Percentiles rank a stretch among this genome's conserved stretches.
These are phyloP conservation scores for Helichrysum umbraculigerum DNA, from an alignment of 129 eudicot species.

Conservation along the genomic window DNA sequence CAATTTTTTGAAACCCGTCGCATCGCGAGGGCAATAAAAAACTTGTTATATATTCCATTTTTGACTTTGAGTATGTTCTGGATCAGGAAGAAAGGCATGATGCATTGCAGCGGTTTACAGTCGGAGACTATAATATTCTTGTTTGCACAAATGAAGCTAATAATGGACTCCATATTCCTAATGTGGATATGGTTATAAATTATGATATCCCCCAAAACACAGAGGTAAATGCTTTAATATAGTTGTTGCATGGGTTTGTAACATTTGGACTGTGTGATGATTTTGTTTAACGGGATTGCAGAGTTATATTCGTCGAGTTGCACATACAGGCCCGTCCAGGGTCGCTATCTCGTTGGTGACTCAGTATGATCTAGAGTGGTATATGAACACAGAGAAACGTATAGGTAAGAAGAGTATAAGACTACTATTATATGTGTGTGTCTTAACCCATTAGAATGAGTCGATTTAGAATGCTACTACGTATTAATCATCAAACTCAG, in stretches of 20 bases:
- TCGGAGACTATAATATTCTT: slow-evolving; percentile 85
- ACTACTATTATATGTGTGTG: not conserved
- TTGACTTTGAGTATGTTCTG: not conserved
- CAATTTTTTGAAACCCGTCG: too few species aligned
- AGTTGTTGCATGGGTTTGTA: not conserved
- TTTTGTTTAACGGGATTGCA: slow-evolving; percentile 29
- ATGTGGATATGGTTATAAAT: slow-evolving; percentile 57
- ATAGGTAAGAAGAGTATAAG: slow-evolving; percentile 42
- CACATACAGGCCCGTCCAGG: slow-evolving; percentile 93
- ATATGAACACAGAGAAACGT: slow-evolving; percentile 72
- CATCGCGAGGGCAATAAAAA: too few species aligned
- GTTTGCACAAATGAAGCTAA: slow-evolving; percentile 88
- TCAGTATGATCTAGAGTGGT: slow-evolving; percentile 91
- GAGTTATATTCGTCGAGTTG: slow-evolving; percentile 95
- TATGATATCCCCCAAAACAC: slow-evolving; percentile 84
- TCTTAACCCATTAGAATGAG: not conserved
- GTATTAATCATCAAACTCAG: too few species aligned
- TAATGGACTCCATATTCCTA: slow-evolving; percentile 91
- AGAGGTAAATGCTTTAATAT: slow-evolving; percentile 42
- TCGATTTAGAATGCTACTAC: not conserved
- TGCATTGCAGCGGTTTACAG: slow-evolving; percentile 72
- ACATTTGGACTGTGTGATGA: not conserved
- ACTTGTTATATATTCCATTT: too few species aligned
- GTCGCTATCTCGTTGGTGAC: slow-evolving; percentile 78
- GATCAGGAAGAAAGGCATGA: slow-evolving; percentile 71